phyloP scores from a whole-genome alignment of 2,329 filamentous ascomycete genomes.

The Ophiostoma piceae region DNA sequence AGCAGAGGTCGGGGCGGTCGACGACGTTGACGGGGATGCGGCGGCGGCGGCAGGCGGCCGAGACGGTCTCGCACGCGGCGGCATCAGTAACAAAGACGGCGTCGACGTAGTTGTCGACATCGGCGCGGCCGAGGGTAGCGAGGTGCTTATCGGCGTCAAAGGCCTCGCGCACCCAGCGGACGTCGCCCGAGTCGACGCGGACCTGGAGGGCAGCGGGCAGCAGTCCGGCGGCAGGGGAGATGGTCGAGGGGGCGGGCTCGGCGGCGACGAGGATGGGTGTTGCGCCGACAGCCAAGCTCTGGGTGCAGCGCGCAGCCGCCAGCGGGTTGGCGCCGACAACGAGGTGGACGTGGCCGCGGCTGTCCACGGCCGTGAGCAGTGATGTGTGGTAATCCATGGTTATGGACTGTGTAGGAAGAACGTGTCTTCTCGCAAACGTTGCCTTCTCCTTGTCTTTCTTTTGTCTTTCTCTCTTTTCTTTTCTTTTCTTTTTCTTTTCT shows the following conservation, averaged over 20 bases:
- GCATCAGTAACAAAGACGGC: slow-evolving; percentile 78
- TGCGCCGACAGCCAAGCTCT: slow-evolving; percentile 77
- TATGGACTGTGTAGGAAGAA: not conserved
- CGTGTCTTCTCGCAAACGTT: not conserved
- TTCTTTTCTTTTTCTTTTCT: not conserved
- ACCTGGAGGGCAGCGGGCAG: slow-evolving; percentile 53
- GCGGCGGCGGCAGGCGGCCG: slow-evolving; percentile 66
- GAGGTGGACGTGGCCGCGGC: slow-evolving; percentile 68
- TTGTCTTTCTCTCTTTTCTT: not conserved
- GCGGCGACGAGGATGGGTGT: slow-evolving; percentile 73
- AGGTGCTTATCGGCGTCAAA: slow-evolving; percentile 67
- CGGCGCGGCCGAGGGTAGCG: slow-evolving; percentile 68
- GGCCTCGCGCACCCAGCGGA: slow-evolving; percentile 59
- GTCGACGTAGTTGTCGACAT: slow-evolving; percentile 75
- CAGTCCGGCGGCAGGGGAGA: slow-evolving; percentile 40
- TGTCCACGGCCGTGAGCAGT: slow-evolving; percentile 68
- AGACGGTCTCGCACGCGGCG: slow-evolving; percentile 45
- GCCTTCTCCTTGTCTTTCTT: not conserved
- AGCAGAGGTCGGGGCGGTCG: slow-evolving; percentile 79
- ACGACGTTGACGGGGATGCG: slow-evolving; percentile 91
- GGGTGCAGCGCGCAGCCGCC: slow-evolving; percentile 74
- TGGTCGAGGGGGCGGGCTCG: slow-evolving; percentile 31
- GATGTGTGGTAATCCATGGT: slow-evolving; percentile 37
- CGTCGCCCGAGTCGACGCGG: slow-evolving; percentile 59
- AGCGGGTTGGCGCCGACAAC: slow-evolving; percentile 82